Conservation (phyloP, 768 basidiomycete genomes). For the Sarcodon aspratus region DNA sequence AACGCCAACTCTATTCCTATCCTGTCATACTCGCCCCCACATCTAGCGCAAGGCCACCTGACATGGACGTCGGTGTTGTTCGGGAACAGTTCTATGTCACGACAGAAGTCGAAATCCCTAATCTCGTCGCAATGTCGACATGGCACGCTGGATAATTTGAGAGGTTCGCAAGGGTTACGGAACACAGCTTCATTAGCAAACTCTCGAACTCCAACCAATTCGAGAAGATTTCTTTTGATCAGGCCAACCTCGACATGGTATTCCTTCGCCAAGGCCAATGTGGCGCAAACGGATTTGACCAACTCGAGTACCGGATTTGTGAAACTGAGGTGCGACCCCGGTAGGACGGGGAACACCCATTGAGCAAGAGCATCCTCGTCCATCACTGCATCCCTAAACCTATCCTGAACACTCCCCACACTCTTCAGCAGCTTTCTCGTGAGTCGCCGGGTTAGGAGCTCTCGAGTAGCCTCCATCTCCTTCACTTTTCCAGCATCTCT, state of each 20-base stretch:
- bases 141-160: slow-evolving; percentile 77
- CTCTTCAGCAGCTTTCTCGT: slow-evolving; percentile 70
- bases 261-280: slow-evolving; percentile 71
- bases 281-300: slow-evolving; percentile 77
- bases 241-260: slow-evolving; percentile 80
- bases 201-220: slow-evolving; percentile 77
- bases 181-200: slow-evolving; percentile 81
- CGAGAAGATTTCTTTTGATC: slow-evolving; percentile 80
- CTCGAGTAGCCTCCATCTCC: slow-evolving; percentile 56
- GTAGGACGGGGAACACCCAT: slow-evolving; percentile 76
- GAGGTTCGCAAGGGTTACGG: slow-evolving; percentile 84
- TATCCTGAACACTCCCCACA: slow-evolving; percentile 50
- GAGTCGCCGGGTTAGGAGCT: slow-evolving; percentile 71
- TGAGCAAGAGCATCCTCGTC: slow-evolving; percentile 40
- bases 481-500: slow-evolving; percentile 55
- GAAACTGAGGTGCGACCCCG: slow-evolving; percentile 74
- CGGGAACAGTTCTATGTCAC: slow-evolving; percentile 77
- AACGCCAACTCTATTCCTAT: slow-evolving; percentile 77
- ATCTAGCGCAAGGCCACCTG: slow-evolving; percentile 62
- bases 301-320: slow-evolving; percentile 82
- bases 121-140: slow-evolving; percentile 79
- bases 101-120: slow-evolving; percentile 91
- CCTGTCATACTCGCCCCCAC: slow-evolving; percentile 85
- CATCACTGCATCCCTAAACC: slow-evolving; percentile 47
- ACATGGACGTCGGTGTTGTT: slow-evolving; percentile 32